These are phyloP conservation scores for Ambrosia artemisiifolia DNA, from an alignment of 129 eudicot genomes.

Conservation along the genomic window DNA sequence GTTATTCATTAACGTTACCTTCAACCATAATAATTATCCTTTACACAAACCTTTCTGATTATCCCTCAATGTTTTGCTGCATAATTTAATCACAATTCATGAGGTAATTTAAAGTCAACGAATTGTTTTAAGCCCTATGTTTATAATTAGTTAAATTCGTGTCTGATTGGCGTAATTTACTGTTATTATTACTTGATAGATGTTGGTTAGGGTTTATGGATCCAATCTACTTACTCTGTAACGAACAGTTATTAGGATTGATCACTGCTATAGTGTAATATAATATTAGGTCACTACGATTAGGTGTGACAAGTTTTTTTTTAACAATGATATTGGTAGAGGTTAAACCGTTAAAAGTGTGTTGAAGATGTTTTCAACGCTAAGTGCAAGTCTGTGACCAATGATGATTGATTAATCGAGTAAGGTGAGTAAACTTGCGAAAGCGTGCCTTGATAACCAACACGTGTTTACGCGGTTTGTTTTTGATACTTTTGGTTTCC, in stretches of 20 bases:
- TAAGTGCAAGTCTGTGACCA: no score
- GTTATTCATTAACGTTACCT: background rate
- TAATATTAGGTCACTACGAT: background rate
- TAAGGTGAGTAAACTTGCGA: no score
- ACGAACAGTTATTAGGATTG: background rate
- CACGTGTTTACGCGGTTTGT: no score
- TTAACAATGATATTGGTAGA: background rate
- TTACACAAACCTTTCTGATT: background rate
- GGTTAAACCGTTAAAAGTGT: background rate
- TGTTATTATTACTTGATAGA: background rate
- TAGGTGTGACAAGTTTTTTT: background rate
- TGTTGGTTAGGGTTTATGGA: constrained; percentile 12
- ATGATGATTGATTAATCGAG: no score
- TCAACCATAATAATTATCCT: no score
- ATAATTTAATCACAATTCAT: background rate
- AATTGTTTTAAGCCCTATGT: background rate
- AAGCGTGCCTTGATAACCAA: no score
- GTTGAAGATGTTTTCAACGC: background rate
- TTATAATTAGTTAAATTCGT: background rate
- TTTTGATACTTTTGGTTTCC: no score
- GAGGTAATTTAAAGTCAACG: background rate
- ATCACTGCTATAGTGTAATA: background rate
- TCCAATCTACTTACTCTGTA: background rate
- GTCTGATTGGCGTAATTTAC: background rate
- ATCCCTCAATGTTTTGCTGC: background rate